Percentiles rank a stretch among this genome's conserved stretches.
Conservation (phyloP, 495 filamentous ascomycete genomes). For the Penicillium cosmopolitanum region DNA sequence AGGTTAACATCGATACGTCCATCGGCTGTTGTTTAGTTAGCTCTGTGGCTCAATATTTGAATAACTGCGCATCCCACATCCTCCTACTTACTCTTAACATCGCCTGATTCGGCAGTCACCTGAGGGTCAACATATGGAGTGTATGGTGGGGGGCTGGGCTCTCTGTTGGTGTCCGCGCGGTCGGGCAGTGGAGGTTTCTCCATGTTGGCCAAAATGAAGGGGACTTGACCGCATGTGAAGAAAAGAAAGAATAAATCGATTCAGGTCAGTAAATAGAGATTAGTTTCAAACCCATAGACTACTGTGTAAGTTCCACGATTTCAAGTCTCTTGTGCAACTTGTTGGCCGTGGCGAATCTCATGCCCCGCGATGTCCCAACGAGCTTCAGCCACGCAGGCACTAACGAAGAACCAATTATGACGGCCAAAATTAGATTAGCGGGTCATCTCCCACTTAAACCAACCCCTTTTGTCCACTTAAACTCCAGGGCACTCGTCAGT, state of each 20-base stretch:
- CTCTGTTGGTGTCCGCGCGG: neutral
- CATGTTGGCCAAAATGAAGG: neutral
- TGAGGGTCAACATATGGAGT: constrained; percentile 19
- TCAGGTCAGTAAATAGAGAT: neutral
- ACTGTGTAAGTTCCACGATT: neutral
- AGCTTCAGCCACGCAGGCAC: neutral
- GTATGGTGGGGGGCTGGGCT: constrained; percentile 15
- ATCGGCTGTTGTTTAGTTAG: constrained; percentile 16
- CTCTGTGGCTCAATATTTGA: neutral
- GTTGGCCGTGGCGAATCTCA: constrained; percentile 15
- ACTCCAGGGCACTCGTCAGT: neutral
- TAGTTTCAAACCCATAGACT: neutral
- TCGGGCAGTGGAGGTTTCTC: constrained; percentile 10
- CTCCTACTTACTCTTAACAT: constrained; percentile 13
- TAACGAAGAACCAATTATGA: neutral
- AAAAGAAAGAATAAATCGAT: neutral
- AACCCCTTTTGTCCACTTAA: neutral
- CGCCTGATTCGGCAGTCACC: constrained; percentile 17
- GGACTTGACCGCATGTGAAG: neutral
- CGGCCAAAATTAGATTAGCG: neutral
- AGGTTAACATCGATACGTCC: constrained; percentile 30
- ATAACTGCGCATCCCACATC: neutral
- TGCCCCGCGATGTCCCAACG: constrained; percentile 6
- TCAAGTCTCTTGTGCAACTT: neutral
- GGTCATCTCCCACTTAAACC: too few species aligned